Evolutionary conservation across 208 protist genomes (phyloP).

Genomic region (Phytomonas francai): DNA sequence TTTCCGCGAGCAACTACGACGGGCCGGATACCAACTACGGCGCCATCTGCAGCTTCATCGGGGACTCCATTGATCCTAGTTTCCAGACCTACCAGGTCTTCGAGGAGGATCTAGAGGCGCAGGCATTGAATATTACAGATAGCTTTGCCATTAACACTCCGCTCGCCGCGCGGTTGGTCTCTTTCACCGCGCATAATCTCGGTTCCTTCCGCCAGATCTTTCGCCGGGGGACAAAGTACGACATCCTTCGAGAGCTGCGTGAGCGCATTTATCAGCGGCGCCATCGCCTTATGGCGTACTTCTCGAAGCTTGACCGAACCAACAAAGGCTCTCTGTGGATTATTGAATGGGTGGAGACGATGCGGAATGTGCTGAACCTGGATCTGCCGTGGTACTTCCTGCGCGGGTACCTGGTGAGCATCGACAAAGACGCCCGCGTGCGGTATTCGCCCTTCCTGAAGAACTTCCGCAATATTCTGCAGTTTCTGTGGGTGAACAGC

Average conservation of each 20-base stretch:
- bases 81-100: constrained; percentile 77
- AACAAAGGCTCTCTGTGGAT: constrained; percentile 87
- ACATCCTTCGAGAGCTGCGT: constrained; percentile 76
- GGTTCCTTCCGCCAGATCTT: constrained; percentile 9
- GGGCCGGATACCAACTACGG: constrained; percentile 86
- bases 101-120: constrained; percentile 67
- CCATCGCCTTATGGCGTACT: constrained; percentile 81
- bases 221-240: constrained; percentile 63
- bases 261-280: constrained; percentile 78
- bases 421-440: constrained; percentile 62
- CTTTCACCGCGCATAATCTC: constrained; percentile 16
- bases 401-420: constrained; percentile 65
- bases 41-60: constrained; percentile 65
- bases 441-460: constrained; percentile 69
- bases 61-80: constrained; percentile 52
- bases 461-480: constrained; percentile 68
- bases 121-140: constrained; percentile 42
- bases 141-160: constrained; percentile 32
- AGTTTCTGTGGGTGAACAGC: constrained; percentile 55
- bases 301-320: constrained; percentile 82
- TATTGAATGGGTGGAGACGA: constrained; percentile 86
- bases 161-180: constrained; percentile 21
- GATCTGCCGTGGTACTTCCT: constrained; percentile 87
- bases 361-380: constrained; percentile 80
- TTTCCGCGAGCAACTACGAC: constrained; percentile 98